Percentiles rank a stretch among this genome's conserved stretches.
These are phyloP conservation scores for Starmerella lactis-condensi DNA, from an alignment of 805 yeast genomes.

Conservation along the genomic window DNA sequence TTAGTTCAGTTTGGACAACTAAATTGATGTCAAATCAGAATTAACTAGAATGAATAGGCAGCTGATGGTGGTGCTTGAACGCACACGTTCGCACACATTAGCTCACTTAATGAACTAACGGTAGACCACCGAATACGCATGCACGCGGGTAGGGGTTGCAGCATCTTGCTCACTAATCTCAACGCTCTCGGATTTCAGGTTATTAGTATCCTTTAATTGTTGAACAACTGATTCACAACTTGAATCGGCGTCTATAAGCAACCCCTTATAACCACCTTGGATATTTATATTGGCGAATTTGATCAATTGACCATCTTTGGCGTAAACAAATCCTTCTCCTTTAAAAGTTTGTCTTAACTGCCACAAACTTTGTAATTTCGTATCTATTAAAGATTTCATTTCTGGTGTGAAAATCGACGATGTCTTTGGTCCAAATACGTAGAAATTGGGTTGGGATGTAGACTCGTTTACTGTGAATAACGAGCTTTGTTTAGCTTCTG, in stretches of 20 bases:
- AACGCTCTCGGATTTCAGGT: conserved; percentile 4
- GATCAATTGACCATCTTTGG: conserved; percentile 31
- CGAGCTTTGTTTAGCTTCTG: conserved; percentile 10
- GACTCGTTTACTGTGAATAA: conserved; percentile 21
- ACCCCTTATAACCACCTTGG: conserved; percentile 57
- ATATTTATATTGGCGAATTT: conserved; percentile 54
- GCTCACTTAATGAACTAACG: conserved; percentile 2
- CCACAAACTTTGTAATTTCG: conserved; percentile 56
- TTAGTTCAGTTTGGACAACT: conserved; percentile 47
- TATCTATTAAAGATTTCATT: conserved; percentile 36
- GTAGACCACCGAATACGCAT: conserved; percentile 8
- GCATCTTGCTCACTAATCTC: not conserved
- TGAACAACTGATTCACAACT: conserved; percentile 13
- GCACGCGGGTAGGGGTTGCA: conserved; percentile 4
- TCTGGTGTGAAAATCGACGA: conserved; percentile 24
- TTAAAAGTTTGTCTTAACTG: conserved; percentile 43
- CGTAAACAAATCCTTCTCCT: conserved; percentile 58
- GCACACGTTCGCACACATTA: not conserved
- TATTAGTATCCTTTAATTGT: conserved; percentile 4
- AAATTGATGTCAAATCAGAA: conserved; percentile 18
- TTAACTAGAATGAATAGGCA: not conserved
- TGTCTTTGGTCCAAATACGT: conserved; percentile 20
- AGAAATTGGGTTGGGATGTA: conserved; percentile 18
- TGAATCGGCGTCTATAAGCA: conserved; percentile 36
- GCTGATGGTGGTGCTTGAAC: not conserved